phyloP scores from a whole-genome alignment of 495 filamentous ascomycete species.

The Neurospora hispaniola region DNA sequence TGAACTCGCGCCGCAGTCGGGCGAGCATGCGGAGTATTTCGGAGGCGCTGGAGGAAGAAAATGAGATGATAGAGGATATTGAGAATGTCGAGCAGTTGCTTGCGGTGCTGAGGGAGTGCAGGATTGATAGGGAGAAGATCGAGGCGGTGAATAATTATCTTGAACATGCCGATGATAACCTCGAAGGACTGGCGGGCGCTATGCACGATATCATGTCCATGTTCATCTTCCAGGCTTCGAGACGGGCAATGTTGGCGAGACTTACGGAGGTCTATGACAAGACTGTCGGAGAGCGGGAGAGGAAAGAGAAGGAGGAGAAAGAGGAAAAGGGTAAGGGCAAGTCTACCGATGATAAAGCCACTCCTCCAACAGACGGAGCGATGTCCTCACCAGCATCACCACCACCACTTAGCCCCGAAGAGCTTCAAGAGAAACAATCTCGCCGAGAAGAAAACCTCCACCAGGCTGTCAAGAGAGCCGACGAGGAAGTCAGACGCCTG shows the following conservation, averaged over 20 bases:
- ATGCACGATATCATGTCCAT: constrained; percentile 77
- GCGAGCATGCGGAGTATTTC: neutral
- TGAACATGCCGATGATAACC: constrained; percentile 65
- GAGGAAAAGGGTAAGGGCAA: constrained; percentile 9
- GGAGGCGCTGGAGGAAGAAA: constrained; percentile 3
- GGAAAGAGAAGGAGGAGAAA: constrained; percentile 9
- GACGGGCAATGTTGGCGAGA: constrained; percentile 59
- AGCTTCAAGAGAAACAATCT: constrained; percentile 10
- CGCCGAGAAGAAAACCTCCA: constrained; percentile 40
- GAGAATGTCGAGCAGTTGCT: constrained; percentile 56
- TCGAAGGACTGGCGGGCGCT: constrained; percentile 63
- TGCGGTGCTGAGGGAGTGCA: constrained; percentile 47
- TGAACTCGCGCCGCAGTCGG: neutral
- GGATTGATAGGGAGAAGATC: constrained; percentile 86
- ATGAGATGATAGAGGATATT: constrained; percentile 35
- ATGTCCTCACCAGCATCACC: neutral
- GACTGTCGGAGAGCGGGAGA: constrained; percentile 14
- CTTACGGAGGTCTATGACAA: constrained; percentile 55
- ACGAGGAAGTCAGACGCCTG: constrained; percentile 53
- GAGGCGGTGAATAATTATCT: constrained; percentile 72
- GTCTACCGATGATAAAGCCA: neutral
- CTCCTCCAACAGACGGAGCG: neutral
- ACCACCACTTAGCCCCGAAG: neutral
- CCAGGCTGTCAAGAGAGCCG: constrained; percentile 49
- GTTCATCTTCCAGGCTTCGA: constrained; percentile 83